Conservation (phyloP, 179 eudicot species). For the Pouteria campechiana region DNA sequence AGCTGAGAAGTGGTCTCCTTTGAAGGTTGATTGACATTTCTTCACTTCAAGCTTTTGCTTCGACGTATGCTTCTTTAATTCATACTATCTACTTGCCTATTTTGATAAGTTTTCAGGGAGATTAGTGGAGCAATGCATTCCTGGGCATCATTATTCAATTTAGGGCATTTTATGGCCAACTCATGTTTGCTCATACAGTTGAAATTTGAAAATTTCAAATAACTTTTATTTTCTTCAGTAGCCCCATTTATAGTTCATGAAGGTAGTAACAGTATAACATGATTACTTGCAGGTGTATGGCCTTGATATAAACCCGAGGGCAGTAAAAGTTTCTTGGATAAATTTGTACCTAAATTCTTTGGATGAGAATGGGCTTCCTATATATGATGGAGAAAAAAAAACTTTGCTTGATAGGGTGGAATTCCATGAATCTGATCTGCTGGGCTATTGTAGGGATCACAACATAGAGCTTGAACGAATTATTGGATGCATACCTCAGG, state of each 20-base stretch:
- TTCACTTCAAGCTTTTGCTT: neutral
- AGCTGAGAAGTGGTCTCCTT: conserved; percentile 94
- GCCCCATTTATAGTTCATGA: no score
- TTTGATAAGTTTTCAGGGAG: no score
- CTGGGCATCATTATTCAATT: no score
- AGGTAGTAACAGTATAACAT: no score
- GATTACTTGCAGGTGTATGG: conserved; percentile 68
- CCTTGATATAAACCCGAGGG: conserved; percentile 96
- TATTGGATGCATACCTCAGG: conserved; percentile 99
- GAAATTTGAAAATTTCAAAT: neutral
- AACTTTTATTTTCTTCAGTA: neutral
- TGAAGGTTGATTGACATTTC: conserved; percentile 41
- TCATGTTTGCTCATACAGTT: neutral
- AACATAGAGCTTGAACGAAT: conserved; percentile 89
- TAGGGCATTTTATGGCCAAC: no score
- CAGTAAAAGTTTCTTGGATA: conserved; percentile 90
- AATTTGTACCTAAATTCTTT: conserved; percentile 86
- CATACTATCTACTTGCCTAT: neutral
- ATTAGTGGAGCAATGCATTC: no score
- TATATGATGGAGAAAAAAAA: conserved; percentile 77
- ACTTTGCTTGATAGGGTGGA: conserved; percentile 90
- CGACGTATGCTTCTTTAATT: neutral
- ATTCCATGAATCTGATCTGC: conserved; percentile 90
- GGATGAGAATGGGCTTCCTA: conserved; percentile 80
- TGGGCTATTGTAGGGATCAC: conserved; percentile 72